Percentiles rank a stretch among this genome's conserved stretches.
phyloP scores from a whole-genome alignment of 805 yeast genomes.

The Saccharomycopsis fibuligera region DNA sequence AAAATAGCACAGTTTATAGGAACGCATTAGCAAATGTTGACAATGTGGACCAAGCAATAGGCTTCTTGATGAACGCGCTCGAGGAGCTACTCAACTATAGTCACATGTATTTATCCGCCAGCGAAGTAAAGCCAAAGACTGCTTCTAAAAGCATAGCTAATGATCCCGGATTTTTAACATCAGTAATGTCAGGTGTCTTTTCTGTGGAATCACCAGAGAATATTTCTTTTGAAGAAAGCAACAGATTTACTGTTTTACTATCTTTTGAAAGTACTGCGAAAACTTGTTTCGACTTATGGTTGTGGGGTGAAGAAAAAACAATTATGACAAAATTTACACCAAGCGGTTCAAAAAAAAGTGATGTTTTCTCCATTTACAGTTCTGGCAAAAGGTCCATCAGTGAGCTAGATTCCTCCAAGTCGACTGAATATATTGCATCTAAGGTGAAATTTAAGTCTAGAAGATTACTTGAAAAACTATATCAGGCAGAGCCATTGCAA shows the following conservation, averaged over 20 bases:
- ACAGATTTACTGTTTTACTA: conserved; percentile 49
- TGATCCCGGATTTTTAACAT: conserved; percentile 34
- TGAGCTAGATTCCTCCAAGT: conserved; percentile 26
- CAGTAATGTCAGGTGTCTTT: conserved; percentile 73
- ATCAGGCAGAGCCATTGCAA: conserved; percentile 64
- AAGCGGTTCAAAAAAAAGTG: neutral
- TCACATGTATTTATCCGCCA: conserved; percentile 20
- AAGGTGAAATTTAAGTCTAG: conserved; percentile 66
- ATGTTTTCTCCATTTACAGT: neutral
- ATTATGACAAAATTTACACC: neutral
- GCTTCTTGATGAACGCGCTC: conserved; percentile 47
- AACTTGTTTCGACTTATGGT: conserved; percentile 62
- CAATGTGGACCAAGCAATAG: conserved; percentile 40
- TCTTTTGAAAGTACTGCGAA: conserved; percentile 56
- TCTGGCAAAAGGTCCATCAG: conserved; percentile 8
- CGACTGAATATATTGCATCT: conserved; percentile 43
- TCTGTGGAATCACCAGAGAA: conserved; percentile 58
- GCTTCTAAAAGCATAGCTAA: conserved; percentile 15
- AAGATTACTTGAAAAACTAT: conserved; percentile 55
- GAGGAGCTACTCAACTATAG: conserved; percentile 49
- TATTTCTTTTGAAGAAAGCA: conserved; percentile 43
- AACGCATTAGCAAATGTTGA: conserved; percentile 25
- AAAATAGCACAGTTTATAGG: neutral
- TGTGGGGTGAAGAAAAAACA: conserved; percentile 46
- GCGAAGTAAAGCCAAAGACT: conserved; percentile 22